These are phyloP conservation scores for Dillenia suffruticosa DNA, from an alignment of 164 flowering plant species.

Conservation along the genomic window DNA sequence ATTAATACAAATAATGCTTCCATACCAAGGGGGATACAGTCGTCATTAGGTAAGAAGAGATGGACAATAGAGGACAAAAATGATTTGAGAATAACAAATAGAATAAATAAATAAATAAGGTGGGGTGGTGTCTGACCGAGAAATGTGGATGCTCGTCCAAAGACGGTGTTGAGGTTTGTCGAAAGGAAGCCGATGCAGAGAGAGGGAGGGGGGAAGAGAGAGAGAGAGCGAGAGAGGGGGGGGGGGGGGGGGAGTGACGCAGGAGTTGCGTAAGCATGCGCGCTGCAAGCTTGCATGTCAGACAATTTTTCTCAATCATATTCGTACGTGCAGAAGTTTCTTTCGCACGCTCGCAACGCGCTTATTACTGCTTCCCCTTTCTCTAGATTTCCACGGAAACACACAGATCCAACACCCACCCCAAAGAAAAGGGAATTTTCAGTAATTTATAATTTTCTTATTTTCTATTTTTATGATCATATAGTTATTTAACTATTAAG, in stretches of 20 bases:
- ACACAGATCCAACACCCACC: too few relatives aligned
- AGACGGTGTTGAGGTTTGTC: slow-evolving; percentile 8
- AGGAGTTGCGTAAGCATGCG: slow-evolving; percentile 1
- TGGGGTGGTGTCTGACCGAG: background rate
- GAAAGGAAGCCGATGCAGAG: background rate
- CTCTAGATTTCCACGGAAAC: background rate
- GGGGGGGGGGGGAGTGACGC: slow-evolving; percentile 11
- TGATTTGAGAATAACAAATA: too few relatives aligned
- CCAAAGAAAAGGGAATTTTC: too few relatives aligned
- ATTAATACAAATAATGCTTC: too few relatives aligned
- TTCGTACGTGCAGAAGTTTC: slow-evolving; percentile 14
- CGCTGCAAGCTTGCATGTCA: background rate
- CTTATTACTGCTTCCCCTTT: background rate
- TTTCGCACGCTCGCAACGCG: slow-evolving; percentile 8
- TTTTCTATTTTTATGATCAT: too few relatives aligned
- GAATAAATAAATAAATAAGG: too few relatives aligned
- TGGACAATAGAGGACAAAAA: too few relatives aligned
- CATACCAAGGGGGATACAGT: too few relatives aligned
- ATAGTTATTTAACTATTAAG: too few relatives aligned
- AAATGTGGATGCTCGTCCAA: background rate
- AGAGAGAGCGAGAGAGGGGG: background rate
- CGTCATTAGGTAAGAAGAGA: too few relatives aligned
- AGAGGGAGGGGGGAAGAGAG: background rate
- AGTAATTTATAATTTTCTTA: too few relatives aligned
- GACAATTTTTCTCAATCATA: background rate